Conservation (phyloP, 805 yeast species). For the Candida multigemmis region DNA sequence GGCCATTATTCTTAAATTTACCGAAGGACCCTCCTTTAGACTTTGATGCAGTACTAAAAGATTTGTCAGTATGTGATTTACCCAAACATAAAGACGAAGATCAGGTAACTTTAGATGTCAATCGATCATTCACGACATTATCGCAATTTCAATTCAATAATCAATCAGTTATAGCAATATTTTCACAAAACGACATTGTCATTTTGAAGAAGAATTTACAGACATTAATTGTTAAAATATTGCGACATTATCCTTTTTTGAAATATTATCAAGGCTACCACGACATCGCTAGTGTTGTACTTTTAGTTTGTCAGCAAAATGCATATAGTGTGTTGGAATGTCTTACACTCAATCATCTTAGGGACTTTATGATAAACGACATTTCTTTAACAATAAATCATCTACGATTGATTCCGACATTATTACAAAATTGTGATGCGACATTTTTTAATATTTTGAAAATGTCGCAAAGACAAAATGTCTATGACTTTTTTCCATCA, state of each 20-base stretch:
- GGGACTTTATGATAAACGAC: slow-evolving; percentile 80
- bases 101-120: slow-evolving; percentile 74
- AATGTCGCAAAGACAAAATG: slow-evolving; percentile 26
- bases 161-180: slow-evolving; percentile 22
- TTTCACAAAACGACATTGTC: slow-evolving; percentile 19
- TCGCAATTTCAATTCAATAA: slow-evolving; percentile 18
- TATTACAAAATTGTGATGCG: slow-evolving; percentile 43
- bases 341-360: slow-evolving; percentile 50
- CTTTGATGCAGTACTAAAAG: slow-evolving; percentile 12
- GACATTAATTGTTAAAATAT: slow-evolving; percentile 39
- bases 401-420: slow-evolving; percentile 53
- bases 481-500: too few species aligned
- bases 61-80: slow-evolving; percentile 16
- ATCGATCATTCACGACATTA: slow-evolving; percentile 50
- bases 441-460: slow-evolving; percentile 30
- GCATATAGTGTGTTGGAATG: slow-evolving; percentile 40
- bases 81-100: slow-evolving; percentile 60
- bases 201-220: slow-evolving; percentile 32
- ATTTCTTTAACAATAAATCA: slow-evolving; percentile 61
- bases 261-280: slow-evolving; percentile 91
- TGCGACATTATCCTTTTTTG: slow-evolving; percentile 53
- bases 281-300: slow-evolving; percentile 66
- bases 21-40: too few species aligned
- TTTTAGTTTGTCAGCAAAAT: slow-evolving; percentile 40
- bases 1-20: slow-evolving; percentile 43